Conservation (phyloP, 805 yeast genomes). For the Torulaspora indica region DNA sequence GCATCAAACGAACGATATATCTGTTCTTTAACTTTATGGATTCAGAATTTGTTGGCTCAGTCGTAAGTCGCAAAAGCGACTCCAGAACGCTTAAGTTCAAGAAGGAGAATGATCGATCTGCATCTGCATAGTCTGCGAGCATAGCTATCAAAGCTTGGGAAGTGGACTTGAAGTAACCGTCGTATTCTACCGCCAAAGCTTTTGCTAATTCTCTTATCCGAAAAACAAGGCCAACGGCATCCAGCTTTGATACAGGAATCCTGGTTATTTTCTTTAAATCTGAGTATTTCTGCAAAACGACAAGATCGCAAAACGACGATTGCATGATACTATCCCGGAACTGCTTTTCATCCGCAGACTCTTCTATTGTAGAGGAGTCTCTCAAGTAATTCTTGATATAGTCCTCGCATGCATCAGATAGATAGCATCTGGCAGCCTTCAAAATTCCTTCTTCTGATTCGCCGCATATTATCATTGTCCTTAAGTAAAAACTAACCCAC, state of each 20-base stretch:
- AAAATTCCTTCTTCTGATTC: slow-evolving; percentile 43
- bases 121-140: slow-evolving; percentile 40
- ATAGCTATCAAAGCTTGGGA: slow-evolving; percentile 41
- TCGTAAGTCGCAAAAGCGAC: slow-evolving; percentile 5
- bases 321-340: slow-evolving; percentile 12
- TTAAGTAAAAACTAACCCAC: slow-evolving; percentile 51
- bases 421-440: slow-evolving; percentile 5
- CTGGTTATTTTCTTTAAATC: slow-evolving; percentile 32
- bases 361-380: not conserved
- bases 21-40: slow-evolving; percentile 19
- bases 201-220: slow-evolving; percentile 37
- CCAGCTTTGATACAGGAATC: slow-evolving; percentile 44
- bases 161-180: slow-evolving; percentile 23
- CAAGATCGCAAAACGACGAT: slow-evolving; percentile 36
- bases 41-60: not conserved
- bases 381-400: slow-evolving; percentile 17
- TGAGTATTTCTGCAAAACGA: slow-evolving; percentile 33
- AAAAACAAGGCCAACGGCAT: slow-evolving; percentile 43
- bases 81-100: slow-evolving; percentile 4
- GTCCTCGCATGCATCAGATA: slow-evolving; percentile 13
- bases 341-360: not conserved
- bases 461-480: slow-evolving; percentile 51
- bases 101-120: slow-evolving; percentile 8
- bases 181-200: slow-evolving; percentile 23
- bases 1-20: slow-evolving; percentile 34